These are phyloP conservation scores for Blumeria graminis DNA, from an alignment of 2,329 filamentous ascomycete species.

Conservation along the genomic window DNA sequence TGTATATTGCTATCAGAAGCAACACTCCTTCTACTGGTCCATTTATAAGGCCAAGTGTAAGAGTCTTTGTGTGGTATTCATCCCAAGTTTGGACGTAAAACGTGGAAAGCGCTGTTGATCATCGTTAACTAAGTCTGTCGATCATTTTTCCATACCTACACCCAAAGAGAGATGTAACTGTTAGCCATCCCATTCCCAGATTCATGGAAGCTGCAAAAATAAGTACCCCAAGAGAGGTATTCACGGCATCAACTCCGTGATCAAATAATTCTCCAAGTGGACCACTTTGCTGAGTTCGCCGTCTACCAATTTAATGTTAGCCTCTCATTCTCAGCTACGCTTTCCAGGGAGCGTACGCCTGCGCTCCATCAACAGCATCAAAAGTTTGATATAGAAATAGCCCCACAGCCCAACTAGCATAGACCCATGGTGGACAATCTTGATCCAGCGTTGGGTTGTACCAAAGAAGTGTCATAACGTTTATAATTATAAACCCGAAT, in stretches of 20 bases:
- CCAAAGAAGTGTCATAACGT: slow-evolving; percentile 81
- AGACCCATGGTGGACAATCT: slow-evolving; percentile 88
- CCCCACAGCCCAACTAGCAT: slow-evolving; percentile 71
- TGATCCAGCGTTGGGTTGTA: slow-evolving; percentile 86
- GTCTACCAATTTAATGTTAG: slow-evolving; percentile 21
- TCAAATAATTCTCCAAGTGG: slow-evolving; percentile 92
- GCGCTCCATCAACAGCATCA: slow-evolving; percentile 83
- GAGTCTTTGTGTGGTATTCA: slow-evolving; percentile 91
- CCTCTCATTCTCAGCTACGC: neutral
- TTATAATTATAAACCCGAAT: slow-evolving; percentile 71
- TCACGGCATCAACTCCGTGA: slow-evolving; percentile 88
- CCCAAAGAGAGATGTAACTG: slow-evolving; percentile 60
- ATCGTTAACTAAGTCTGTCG: slow-evolving; percentile 3
- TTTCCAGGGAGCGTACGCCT: slow-evolving; percentile 39
- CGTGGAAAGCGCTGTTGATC: slow-evolving; percentile 48
- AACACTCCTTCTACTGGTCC: slow-evolving; percentile 89
- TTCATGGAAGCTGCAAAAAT: slow-evolving; percentile 86
- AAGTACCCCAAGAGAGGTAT: slow-evolving; percentile 80
- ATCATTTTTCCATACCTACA: slow-evolving; percentile 24
- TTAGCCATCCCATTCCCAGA: slow-evolving; percentile 78
- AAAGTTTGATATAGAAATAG: slow-evolving; percentile 96
- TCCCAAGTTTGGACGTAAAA: slow-evolving; percentile 99
- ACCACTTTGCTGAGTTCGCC: slow-evolving; percentile 76
- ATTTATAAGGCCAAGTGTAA: slow-evolving; percentile 77
- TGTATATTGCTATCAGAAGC: slow-evolving; percentile 59